Conservation (phyloP, 2,329 filamentous ascomycete species). For the Penicillium sp. region DNA sequence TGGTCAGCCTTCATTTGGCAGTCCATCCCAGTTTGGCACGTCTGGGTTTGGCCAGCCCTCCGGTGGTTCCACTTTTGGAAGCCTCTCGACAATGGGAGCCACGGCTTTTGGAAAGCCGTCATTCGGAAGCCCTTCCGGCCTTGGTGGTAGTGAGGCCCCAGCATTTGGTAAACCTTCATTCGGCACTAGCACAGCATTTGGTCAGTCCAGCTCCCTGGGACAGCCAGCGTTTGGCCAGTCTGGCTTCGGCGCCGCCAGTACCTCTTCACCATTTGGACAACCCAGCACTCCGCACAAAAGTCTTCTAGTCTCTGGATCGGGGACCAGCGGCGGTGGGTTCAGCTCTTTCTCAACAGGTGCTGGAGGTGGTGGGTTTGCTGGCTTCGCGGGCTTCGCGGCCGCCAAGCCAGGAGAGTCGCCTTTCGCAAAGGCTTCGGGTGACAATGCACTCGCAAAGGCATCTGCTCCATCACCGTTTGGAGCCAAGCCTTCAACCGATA, state of each 20-base stretch:
- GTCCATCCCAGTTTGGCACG: constrained; percentile 31
- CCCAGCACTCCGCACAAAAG: constrained; percentile 29
- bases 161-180: constrained; percentile 39
- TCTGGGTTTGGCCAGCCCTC: constrained; percentile 42
- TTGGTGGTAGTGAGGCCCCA: constrained; percentile 29
- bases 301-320: constrained; percentile 25
- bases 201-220: constrained; percentile 32
- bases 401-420: constrained; percentile 22
- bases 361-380: constrained; percentile 27
- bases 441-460: constrained; percentile 23
- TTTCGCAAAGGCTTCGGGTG: constrained; percentile 23
- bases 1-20: constrained; percentile 31
- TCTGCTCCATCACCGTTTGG: constrained; percentile 36
- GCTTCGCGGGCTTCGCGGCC: constrained; percentile 36
- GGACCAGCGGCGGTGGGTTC: constrained; percentile 36
- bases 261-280: constrained; percentile 32
- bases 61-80: constrained; percentile 26
- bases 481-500: constrained; percentile 22
- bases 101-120: constrained; percentile 33
- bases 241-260: constrained; percentile 1
- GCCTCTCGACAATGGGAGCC: constrained; percentile 28
- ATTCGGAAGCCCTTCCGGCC: constrained; percentile 33
- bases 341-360: constrained; percentile 34
- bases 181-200: constrained; percentile 32
- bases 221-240: constrained; percentile 3